Evolutionary conservation across 2,329 filamentous ascomycete genomes (phyloP), one percentile per base, ranked within the genome.

Genomic region (Scedosporium boydii): DNA sequence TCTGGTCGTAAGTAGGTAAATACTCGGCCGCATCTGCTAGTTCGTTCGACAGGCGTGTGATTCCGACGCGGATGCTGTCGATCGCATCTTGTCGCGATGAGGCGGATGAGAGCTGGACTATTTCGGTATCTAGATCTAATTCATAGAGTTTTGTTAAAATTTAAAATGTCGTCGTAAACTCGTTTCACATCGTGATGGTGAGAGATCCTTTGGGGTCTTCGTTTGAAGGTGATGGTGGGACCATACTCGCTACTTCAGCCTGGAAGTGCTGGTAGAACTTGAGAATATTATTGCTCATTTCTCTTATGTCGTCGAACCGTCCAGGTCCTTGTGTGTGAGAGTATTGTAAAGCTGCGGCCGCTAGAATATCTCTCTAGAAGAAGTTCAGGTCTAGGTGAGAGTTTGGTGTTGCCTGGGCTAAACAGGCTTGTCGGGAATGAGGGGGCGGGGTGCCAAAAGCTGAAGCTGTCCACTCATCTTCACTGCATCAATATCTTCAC

Each of bases 1-100:
- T 86, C 73, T 95, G 91, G 70, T 98, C 95, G 71, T 97, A 96
- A 6, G 91, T 86, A 2, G 95, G 92, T 16, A 96, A 85, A 67
- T 88, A 91, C 62, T 87, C 87, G 1, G 89, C 85, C 0, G 90
- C 89, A 75, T 97, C 92, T 67, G 90, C 88, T 46, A 97, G 90
- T 68, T 95, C 88, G 66, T 88, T 89, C 1, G 91, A 92, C 16
- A 98, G 81, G 63, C 86, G 84, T 34, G 90, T 87, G 69, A 98
- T 95, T 65, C 86, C 85, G 16, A 89, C 86, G 14, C 96, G 81
- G 67, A 92, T 88, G 69, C 90, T 84, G 67, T 96, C 92, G 57
- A 89, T 86, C 60, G 90, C 90, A 72, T 93, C 88, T 65, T 89
- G 85, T 53, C 91, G 67, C 88, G 1, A 87, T 76, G 12, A 83